A percentile compares a stretch with the other conserved stretches of the same genome.
Evolutionary conservation across 2,329 filamentous ascomycete species (phyloP).

Genomic region (Hypoxylon sp.): DNA sequence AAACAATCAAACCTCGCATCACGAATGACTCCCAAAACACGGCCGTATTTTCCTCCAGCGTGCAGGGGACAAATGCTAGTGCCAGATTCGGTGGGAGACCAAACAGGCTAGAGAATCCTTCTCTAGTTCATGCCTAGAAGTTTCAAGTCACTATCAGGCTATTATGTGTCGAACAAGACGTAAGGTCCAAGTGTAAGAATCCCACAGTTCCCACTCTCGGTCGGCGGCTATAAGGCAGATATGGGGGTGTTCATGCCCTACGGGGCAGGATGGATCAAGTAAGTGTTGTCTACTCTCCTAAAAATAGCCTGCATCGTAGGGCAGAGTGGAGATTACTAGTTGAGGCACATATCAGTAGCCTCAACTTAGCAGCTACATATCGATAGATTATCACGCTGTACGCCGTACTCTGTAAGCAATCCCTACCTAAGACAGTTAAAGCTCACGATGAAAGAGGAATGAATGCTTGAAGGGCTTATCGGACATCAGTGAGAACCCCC

Average conservation of each 20-base stretch:
- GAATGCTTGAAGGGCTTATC: not conserved
- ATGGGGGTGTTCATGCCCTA: not conserved
- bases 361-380: constrained; percentile 18
- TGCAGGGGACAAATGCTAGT: constrained; percentile 17
- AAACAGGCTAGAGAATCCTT: constrained; percentile 35
- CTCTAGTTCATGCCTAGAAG: constrained; percentile 23
- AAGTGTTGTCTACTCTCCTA: constrained; percentile 9
- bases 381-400: constrained; percentile 5
- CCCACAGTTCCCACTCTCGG: constrained; percentile 22
- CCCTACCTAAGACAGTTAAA: not conserved
- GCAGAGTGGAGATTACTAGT: constrained; percentile 22
- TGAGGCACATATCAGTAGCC: constrained; percentile 6
- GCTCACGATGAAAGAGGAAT: not conserved
- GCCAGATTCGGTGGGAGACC: constrained; percentile 7
- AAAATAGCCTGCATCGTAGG: constrained; percentile 36
- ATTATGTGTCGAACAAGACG: constrained; percentile 8
- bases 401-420: not conserved
- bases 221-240: constrained; percentile 11
- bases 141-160: constrained; percentile 23
- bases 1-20: not conserved
- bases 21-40: constrained; percentile 17
- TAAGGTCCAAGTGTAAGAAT: constrained; percentile 11
- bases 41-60: constrained; percentile 18
- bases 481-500: not conserved
- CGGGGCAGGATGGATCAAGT: constrained; percentile 5